Base-by-base conservation (phyloP, 108 stramenopile genomes). In the Mediolabrus comicus region DNA sequence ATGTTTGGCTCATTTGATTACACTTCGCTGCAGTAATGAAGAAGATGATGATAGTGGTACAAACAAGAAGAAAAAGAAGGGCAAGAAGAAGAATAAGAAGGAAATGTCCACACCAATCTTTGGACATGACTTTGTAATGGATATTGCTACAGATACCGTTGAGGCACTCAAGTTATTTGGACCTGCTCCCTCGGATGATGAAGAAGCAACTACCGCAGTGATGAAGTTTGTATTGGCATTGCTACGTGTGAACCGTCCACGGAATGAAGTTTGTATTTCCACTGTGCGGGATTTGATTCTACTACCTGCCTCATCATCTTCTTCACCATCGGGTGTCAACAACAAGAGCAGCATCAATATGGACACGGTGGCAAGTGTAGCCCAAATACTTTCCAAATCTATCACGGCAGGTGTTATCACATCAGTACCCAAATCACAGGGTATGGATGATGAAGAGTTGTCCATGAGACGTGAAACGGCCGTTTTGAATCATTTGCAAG, bases 401-500 rank as follows among this genome's bases (percentile, higher is more conserved):
- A 28, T 71, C 11, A 34, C 51, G 2, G 24, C 53, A 31, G 59
- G 53, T 8, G 75, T 76, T 12, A 39, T 30, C 6, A 17, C 13
- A 10, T 25, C 59, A 10, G 77, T 78, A 8, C 59, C 59, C 0
- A 41, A 4, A 22, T 19, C 34, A n/a, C 25, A 25, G 12, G 49
- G 4, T 31, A n/a, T 16, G n/a, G 75, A 70, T 11, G 77, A 53
- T 25, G 68, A 69, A 27, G 76, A 77, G 41, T 33, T 70, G 19
- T 51, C 69, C 16, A 70, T 78, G 69, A 51, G 57, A 16, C 31
- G 69, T 26, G 77, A 78, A 36, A 78, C 69, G 24, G 63, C 69
- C 24, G 69, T 63, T 2, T 56, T 78, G 69, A 59, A 32, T 14
- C 41, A 43, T 25, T 24, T 78, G 26, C 77, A 78, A 32, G 69